phyloP scores from a whole-genome alignment of 2,329 filamentous ascomycete genomes.

The Leptographium galeiforme region DNA sequence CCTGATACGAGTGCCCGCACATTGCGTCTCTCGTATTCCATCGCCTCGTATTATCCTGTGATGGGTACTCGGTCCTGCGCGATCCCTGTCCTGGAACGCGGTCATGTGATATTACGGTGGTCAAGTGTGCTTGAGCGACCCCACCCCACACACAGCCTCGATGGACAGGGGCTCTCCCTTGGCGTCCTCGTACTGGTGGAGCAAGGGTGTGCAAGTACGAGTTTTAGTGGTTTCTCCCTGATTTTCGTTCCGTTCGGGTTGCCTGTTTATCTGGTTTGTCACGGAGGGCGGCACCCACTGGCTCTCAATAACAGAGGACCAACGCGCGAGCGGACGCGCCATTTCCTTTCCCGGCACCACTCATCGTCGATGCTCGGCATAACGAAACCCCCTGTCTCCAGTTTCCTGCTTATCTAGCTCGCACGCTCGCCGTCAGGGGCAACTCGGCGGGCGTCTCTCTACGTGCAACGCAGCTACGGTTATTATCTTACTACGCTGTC shows the following conservation, averaged over 20 bases:
- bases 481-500: background rate
- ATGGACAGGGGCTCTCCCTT: too few relatives aligned
- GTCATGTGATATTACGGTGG: too few relatives aligned
- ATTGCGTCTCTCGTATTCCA: too few relatives aligned
- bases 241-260: background rate
- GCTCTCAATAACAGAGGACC: background rate
- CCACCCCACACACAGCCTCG: too few relatives aligned
- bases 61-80: too few relatives aligned
- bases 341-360: background rate
- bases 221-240: background rate
- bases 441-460: background rate
- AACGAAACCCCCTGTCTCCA: background rate
- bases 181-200: too few relatives aligned
- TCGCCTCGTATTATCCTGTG: too few relatives aligned
- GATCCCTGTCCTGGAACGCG: too few relatives aligned
- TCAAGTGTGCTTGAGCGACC: too few relatives aligned
- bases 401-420: background rate
- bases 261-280: background rate
- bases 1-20: too few relatives aligned
- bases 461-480: background rate
- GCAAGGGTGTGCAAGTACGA: too few relatives aligned
- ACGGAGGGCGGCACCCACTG: background rate
- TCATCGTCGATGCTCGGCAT: background rate
- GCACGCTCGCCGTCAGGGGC: background rate
- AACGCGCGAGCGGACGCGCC: background rate